Percentiles rank a stretch among this genome's conserved stretches.
Evolutionary conservation across 2,329 filamentous ascomycete species (phyloP).

Genomic region (Ceratocystiopsis brevicomis): DNA sequence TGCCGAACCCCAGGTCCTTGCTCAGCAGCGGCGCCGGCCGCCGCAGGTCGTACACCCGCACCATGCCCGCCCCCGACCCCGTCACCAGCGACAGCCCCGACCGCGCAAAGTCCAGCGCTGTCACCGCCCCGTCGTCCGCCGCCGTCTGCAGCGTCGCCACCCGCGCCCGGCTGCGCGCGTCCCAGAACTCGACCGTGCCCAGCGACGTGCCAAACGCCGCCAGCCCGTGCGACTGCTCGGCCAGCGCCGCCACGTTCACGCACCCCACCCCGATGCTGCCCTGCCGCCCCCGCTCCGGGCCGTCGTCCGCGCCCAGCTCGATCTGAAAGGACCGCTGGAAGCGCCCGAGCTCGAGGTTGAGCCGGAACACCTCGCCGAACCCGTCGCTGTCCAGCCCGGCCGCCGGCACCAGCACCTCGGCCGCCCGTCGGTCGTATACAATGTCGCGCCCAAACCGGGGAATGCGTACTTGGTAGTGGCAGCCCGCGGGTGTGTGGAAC

Average conservation of each 20-base stretch:
- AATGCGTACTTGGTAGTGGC: constrained; percentile 75
- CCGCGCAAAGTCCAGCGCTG: constrained; percentile 68
- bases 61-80: constrained; percentile 71
- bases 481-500: constrained; percentile 76
- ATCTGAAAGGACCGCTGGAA: constrained; percentile 92
- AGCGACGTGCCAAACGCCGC: constrained; percentile 84
- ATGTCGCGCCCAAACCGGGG: constrained; percentile 85
- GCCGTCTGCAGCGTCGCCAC: constrained; percentile 49
- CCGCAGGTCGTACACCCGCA: constrained; percentile 82
- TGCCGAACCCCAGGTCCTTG: constrained; percentile 93
- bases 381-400: constrained; percentile 77
- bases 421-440: constrained; percentile 60
- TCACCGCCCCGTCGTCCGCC: constrained; percentile 53
- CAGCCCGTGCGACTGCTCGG: constrained; percentile 75
- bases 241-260: constrained; percentile 74
- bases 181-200: constrained; percentile 96
- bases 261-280: constrained; percentile 71
- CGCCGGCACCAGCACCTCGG: constrained; percentile 72
- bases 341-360: constrained; percentile 79
- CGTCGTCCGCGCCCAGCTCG: constrained; percentile 72
- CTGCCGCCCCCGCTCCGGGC: constrained; percentile 55
- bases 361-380: constrained; percentile 74
- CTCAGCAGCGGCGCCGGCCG: constrained; percentile 68
- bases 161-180: constrained; percentile 63
- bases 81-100: constrained; percentile 73